Evolutionary conservation across 192 early-diverging fungal genomes (phyloP).

Genomic region (Coemansia sp.): DNA sequence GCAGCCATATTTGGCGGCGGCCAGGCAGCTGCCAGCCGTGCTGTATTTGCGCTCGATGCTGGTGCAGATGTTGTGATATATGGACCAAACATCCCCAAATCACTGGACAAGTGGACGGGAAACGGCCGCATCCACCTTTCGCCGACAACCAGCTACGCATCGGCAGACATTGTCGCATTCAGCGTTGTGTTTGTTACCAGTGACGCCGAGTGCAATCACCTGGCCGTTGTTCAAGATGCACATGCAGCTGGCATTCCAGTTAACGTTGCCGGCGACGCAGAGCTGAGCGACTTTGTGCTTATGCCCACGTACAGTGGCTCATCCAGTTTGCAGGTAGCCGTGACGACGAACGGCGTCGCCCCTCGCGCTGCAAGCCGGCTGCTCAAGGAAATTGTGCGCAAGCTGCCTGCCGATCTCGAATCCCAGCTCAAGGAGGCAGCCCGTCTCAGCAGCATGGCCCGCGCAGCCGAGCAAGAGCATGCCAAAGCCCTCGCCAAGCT

Average conservation of each 20-base stretch:
- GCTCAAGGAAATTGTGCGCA: conserved; percentile 60
- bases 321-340: conserved; percentile 69
- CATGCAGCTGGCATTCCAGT: conserved; percentile 66
- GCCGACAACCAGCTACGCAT: conserved; percentile 7
- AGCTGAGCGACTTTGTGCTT: conserved; percentile 81
- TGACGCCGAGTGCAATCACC: conserved; percentile 40
- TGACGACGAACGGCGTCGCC: conserved; percentile 75
- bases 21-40: conserved; percentile 63
- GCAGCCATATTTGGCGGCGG: conserved; percentile 70
- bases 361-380: conserved; percentile 67
- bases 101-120: conserved; percentile 44
- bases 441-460: conserved; percentile 49
- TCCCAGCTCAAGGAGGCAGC: conserved; percentile 62
- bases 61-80: conserved; percentile 66
- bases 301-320: conserved; percentile 71
- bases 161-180: conserved; percentile 28
- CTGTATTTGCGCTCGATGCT: conserved; percentile 69
- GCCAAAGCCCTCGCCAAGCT: conserved; percentile 46
- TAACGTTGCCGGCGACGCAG: conserved; percentile 72
- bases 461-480: conserved; percentile 53
- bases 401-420: conserved; percentile 62
- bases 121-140: conserved; percentile 22
- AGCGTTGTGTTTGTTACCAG: conserved; percentile 46
- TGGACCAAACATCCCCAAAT: conserved; percentile 21
- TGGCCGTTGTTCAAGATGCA: conserved; percentile 33